Base-by-base conservation (phyloP, 768 basidiomycete genomes). In the Lactarius tabidus region DNA sequence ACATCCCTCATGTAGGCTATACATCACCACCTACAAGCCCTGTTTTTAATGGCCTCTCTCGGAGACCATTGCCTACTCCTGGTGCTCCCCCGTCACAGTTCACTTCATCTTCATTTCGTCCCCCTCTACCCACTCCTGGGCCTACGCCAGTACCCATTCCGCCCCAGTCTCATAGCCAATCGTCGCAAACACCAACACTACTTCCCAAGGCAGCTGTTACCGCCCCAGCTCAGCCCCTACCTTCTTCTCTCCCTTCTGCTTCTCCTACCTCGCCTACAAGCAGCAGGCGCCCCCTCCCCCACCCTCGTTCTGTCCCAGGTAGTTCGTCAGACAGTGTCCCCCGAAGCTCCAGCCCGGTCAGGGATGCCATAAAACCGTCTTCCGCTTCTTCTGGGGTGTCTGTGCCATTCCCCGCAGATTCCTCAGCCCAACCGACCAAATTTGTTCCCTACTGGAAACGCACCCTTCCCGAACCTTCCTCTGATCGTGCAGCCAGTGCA, bases 401-500 rank as follows among this genome's bases (percentile, higher is more conserved):
- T 33, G 12, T 57, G 15, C 17, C 57, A 17, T 43, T 38, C 26
- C 51, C 36, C 26, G 43, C 15, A 9, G 57, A 58, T 36, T 29
- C 54, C 1, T 39, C 62, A 3, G 8, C 56, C 14, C 63, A 61
- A 2, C 33, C 61, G 17, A 59, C 58, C 48, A 70, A 60, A 45
- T 70, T 70, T 43, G 41, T 70, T 20, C 69, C 69, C 7, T 70
- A 70, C 61, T 70, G 69, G 69, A 70, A 65, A 43, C 69, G 69
- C 20, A 65, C 64, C 23, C 61, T 70, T 39, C 69, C 69, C 7
- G 57, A 68, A 2, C 69, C 67, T 35, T 68, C 67, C 55, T 51
- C 59, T 1, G 67, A 64, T 18, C 65, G 65, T 18, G 53, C 39
- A 15, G 39, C 53, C 18, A 52, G 57, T 38, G 65, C 41, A 14